phyloP scores from a whole-genome alignment of 768 basidiomycete species.

The Naganishia vaughanmartiniae region DNA sequence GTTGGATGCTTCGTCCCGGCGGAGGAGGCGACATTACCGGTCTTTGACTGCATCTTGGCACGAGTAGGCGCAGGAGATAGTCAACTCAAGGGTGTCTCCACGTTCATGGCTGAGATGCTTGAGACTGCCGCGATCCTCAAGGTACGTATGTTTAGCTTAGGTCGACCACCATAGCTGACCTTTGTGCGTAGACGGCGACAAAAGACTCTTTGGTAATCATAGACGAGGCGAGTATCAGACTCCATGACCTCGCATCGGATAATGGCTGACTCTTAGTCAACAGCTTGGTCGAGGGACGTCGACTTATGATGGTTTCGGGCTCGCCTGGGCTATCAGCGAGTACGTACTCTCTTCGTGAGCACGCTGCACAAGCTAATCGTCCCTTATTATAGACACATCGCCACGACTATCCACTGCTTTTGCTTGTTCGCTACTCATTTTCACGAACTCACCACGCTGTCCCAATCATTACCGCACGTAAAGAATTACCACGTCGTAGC shows the following conservation, averaged over 20 bases:
- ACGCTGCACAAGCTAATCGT: neutral
- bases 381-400: constrained; percentile 69
- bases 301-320: constrained; percentile 93
- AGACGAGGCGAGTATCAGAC: constrained; percentile 61
- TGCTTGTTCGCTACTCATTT: constrained; percentile 98
- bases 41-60: constrained; percentile 93
- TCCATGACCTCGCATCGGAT: neutral
- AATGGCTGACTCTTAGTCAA: neutral
- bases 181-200: constrained; percentile 68
- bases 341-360: constrained; percentile 52
- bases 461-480: constrained; percentile 79
- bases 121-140: constrained; percentile 93
- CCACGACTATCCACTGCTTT: constrained; percentile 84
- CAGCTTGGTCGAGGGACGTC: constrained; percentile 85
- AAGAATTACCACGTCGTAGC: constrained; percentile 95
- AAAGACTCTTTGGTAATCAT: constrained; percentile 93
- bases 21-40: constrained; percentile 74
- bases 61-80: constrained; percentile 97
- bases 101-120: constrained; percentile 99
- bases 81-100: constrained; percentile 94
- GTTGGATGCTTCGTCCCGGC: constrained; percentile 94
- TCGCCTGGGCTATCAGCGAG: constrained; percentile 99
- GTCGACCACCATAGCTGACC: neutral
- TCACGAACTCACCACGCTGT: constrained; percentile 89
- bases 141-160: constrained; percentile 55